These are phyloP conservation scores for Wickerhamomyces subpelliculosus DNA, from an alignment of 805 yeast species.

Conservation along the genomic window DNA sequence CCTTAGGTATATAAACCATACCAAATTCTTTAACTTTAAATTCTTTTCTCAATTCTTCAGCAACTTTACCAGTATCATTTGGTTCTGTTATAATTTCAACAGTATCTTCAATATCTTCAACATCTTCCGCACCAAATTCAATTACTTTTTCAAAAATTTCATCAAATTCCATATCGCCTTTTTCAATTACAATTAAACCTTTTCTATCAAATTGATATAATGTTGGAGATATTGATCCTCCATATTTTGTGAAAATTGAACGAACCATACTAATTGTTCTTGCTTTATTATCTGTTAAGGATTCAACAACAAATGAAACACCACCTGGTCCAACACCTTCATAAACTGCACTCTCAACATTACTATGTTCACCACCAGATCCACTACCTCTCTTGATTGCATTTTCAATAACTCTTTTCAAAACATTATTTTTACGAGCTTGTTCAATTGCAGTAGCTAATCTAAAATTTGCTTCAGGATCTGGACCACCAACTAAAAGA, in stretches of 20 bases:
- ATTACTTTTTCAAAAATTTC: constrained; percentile 66
- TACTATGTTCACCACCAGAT: constrained; percentile 40
- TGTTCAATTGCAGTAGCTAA: constrained; percentile 68
- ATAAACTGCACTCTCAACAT: constrained; percentile 53
- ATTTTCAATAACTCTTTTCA: constrained; percentile 79
- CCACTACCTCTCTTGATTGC: constrained; percentile 86
- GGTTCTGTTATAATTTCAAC: constrained; percentile 59
- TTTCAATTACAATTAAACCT: constrained; percentile 61
- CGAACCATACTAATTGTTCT: constrained; percentile 73
- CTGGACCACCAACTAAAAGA: constrained; percentile 50
- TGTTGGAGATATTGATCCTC: constrained; percentile 71
- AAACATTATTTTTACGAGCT: constrained; percentile 69
- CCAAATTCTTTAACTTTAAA: constrained; percentile 66
- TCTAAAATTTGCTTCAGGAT: constrained; percentile 51
- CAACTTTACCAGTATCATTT: constrained; percentile 51
- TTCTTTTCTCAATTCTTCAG: constrained; percentile 43
- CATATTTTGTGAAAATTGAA: constrained; percentile 64
- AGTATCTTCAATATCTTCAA: constrained; percentile 40
- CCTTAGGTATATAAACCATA: constrained; percentile 57
- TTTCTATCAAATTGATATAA: constrained; percentile 67
- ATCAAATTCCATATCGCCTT: constrained; percentile 41
- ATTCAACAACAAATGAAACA: constrained; percentile 77
- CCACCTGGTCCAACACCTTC: constrained; percentile 95
- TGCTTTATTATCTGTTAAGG: constrained; percentile 82
- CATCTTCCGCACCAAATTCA: constrained; percentile 77